Evolutionary conservation across 2,329 filamentous ascomycete species (phyloP).

Genomic region (Aspergillus sergii): DNA sequence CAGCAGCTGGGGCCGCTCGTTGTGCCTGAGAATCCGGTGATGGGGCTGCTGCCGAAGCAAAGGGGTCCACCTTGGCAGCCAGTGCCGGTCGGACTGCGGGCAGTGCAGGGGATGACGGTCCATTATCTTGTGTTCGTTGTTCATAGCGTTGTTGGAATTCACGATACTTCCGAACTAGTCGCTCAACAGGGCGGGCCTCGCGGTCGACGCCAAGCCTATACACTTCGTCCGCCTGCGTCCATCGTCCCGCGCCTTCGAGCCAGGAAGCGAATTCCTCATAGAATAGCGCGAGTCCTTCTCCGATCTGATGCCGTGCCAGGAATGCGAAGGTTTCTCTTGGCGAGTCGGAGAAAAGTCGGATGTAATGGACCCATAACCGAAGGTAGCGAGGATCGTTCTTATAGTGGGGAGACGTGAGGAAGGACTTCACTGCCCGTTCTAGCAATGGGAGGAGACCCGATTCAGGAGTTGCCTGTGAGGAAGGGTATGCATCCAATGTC

Average conservation of each 20-base stretch:
- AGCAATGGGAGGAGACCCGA: slow-evolving; percentile 88
- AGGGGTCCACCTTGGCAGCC: slow-evolving; percentile 83
- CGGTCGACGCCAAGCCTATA: slow-evolving; percentile 87
- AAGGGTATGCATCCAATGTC: slow-evolving; percentile 93
- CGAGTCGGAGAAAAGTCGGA: slow-evolving; percentile 88
- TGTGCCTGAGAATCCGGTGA: slow-evolving; percentile 67
- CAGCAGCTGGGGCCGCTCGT: slow-evolving; percentile 51
- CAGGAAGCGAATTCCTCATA: slow-evolving; percentile 97
- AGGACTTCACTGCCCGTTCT: slow-evolving; percentile 88
- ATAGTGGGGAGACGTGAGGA: slow-evolving; percentile 83
- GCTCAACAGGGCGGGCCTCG: slow-evolving; percentile 78
- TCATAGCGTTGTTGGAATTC: slow-evolving; percentile 84
- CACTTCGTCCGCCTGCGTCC: slow-evolving; percentile 91
- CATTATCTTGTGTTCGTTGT: slow-evolving; percentile 64
- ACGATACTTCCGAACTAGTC: slow-evolving; percentile 83
- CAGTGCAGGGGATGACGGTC: slow-evolving; percentile 83
- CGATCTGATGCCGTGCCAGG: slow-evolving; percentile 83
- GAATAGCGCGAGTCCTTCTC: slow-evolving; percentile 83
- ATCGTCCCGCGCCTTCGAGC: slow-evolving; percentile 81
- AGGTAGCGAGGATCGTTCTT: slow-evolving; percentile 94
- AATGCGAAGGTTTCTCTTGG: slow-evolving; percentile 92
- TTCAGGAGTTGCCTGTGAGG: slow-evolving; percentile 85
- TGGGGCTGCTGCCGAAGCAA: slow-evolving; percentile 58
- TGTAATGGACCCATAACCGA: slow-evolving; percentile 92
- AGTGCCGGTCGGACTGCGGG: slow-evolving; percentile 81